Evolutionary conservation across 164 flowering plant species (phyloP).

Genomic region (Vitis vinifera): ASM3070453v1 NC_081808.1:2755501-2756000

Average conservation of each 20-base stretch:
- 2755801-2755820: background rate
- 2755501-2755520: no score
- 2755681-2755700: no score
- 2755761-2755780: background rate
- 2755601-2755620: no score
- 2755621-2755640: no score
- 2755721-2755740: background rate
- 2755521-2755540: no score
- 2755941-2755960: background rate
- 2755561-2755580: no score
- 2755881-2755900: constrained; percentile 95
- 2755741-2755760: background rate
- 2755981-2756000: background rate
- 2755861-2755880: constrained; percentile 96
- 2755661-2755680: no score
- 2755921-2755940: constrained; percentile 5
- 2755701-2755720: background rate
- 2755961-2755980: background rate
- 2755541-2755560: no score
- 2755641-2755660: no score
- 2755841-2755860: constrained; percentile 48
- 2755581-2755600: no score
- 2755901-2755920: constrained; percentile 14
- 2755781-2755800: background rate
- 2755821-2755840: background rate